A percentile compares a stretch with the other conserved stretches of the same genome.
These are phyloP conservation scores for Actinidia polygama DNA, from an alignment of 179 eudicot genomes.

Conservation along the genomic window DNA sequence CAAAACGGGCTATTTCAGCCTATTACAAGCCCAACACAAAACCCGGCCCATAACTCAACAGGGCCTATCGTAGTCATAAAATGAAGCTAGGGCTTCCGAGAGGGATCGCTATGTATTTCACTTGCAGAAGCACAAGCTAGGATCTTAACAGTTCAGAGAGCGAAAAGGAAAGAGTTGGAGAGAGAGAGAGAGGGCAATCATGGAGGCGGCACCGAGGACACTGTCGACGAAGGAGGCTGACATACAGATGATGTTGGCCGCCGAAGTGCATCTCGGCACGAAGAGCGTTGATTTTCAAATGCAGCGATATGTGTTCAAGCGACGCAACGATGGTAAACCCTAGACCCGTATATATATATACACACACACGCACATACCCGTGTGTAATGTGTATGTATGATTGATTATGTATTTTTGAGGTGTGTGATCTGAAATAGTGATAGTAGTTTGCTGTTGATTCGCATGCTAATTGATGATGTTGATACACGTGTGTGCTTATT, in stretches of 20 bases:
- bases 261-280: slow-evolving; percentile 85
- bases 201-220: slow-evolving; percentile 24
- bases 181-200: slow-evolving; percentile 2
- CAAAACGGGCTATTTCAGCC: background rate
- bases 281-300: slow-evolving; percentile 84
- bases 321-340: slow-evolving; percentile 88
- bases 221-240: slow-evolving; percentile 65
- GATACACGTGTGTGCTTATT: too few relatives aligned
- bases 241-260: slow-evolving; percentile 76
- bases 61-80: background rate
- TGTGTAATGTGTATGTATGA: too few relatives aligned
- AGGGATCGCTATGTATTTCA: too few relatives aligned
- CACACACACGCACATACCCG: too few relatives aligned
- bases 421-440: too few relatives aligned
- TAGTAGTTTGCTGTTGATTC: too few relatives aligned
- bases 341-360: too few relatives aligned
- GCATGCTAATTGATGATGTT: too few relatives aligned
- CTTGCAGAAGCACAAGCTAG: background rate
- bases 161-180: background rate
- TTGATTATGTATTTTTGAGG: too few relatives aligned
- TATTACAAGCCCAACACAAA: background rate
- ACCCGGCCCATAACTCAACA: background rate
- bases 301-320: slow-evolving; percentile 83
- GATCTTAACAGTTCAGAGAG: too few relatives aligned
- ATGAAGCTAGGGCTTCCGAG: slow-evolving; percentile 15